Percentiles rank a stretch among this genome's conserved stretches.
Conservation (phyloP, 1,284 basidiomycete genomes). For the Hemileia vastatrix region DNA sequence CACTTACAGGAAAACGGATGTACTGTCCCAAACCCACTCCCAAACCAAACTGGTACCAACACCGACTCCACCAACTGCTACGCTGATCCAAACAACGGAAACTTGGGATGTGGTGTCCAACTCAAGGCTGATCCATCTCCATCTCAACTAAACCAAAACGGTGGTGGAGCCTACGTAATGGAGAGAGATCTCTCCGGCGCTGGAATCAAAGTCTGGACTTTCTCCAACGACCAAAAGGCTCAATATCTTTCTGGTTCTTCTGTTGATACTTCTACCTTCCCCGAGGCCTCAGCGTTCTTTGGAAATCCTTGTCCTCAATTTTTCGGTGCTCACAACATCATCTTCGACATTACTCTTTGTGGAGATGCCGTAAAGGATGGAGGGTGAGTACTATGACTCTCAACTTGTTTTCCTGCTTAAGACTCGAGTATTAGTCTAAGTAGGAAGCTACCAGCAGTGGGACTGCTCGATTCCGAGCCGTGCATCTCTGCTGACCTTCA, state of each 20-base stretch:
- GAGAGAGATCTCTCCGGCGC: conserved; percentile 37
- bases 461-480: too few species aligned
- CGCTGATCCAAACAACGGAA: conserved; percentile 23
- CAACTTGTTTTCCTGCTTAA: too few species aligned
- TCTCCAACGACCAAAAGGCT: conserved; percentile 22
- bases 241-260: neutral
- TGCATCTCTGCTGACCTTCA: too few species aligned
- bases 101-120: conserved; percentile 36
- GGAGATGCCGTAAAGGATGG: too few species aligned
- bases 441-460: too few species aligned
- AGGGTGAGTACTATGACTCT: too few species aligned
- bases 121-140: neutral
- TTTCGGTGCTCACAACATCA: too few species aligned
- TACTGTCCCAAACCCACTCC: neutral
- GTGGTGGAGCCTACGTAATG: conserved; percentile 39
- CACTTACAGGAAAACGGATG: neutral
- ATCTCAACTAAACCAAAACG: conserved; percentile 23
- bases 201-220: conserved; percentile 41
- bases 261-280: neutral
- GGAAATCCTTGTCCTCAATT: too few species aligned
- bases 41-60: conserved; percentile 29
- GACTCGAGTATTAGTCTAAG: too few species aligned
- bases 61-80: conserved; percentile 33
- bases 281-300: neutral
- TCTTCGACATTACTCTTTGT: too few species aligned